These are phyloP conservation scores for Mycena olivaceomarginata DNA, from an alignment of 768 basidiomycete species.

Conservation along the genomic window DNA sequence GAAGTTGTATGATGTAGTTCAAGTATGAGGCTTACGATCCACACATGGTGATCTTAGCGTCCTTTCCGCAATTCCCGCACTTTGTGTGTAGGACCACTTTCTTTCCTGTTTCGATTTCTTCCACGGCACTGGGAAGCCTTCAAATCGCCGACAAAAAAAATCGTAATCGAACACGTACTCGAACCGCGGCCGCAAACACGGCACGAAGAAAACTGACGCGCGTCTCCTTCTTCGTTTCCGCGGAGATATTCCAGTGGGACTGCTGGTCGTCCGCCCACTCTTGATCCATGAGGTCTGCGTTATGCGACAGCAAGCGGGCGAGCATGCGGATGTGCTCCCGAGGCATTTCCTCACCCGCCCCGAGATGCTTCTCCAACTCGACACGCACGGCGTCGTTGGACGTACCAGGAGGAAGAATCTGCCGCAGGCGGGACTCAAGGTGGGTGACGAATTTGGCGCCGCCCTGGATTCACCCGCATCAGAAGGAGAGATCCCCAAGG, in stretches of 20 bases:
- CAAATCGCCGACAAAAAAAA: not conserved
- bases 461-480: constrained; percentile 19
- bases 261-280: constrained; percentile 41
- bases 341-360: constrained; percentile 39
- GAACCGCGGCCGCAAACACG: constrained; percentile 44
- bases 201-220: constrained; percentile 46
- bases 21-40: constrained; percentile 36
- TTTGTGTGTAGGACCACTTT: constrained; percentile 2
- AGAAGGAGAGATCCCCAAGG: not conserved
- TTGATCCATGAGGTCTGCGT: constrained; percentile 42
- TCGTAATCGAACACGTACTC: constrained; percentile 5
- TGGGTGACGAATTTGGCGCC: constrained; percentile 44
- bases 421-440: constrained; percentile 40
- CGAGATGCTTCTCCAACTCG: constrained; percentile 40
- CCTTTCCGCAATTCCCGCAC: constrained; percentile 43
- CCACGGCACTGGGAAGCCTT: constrained; percentile 33
- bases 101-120: constrained; percentile 46
- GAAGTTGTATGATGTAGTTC: too few relatives aligned
- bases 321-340: constrained; percentile 46
- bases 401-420: constrained; percentile 34
- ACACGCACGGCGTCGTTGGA: constrained; percentile 38
- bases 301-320: constrained; percentile 46
- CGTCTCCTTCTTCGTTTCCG: constrained; percentile 42
- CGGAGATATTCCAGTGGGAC: constrained; percentile 46
- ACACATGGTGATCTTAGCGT: constrained; percentile 38